phyloP scores from a whole-genome alignment of 805 yeast species.

The Lipomyces spencermartinsiae region DNA sequence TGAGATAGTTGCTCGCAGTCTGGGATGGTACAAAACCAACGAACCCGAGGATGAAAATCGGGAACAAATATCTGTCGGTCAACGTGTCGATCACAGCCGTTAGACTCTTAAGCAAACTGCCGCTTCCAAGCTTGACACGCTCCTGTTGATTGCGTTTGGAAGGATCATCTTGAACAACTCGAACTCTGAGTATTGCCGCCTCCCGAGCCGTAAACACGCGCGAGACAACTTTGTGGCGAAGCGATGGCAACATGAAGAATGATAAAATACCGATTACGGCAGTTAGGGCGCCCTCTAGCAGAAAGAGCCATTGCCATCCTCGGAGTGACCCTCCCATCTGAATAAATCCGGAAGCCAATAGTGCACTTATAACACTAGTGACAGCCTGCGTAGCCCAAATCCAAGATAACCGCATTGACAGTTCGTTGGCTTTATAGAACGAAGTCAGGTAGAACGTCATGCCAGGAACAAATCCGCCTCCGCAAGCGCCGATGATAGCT shows the following conservation, averaged over 20 bases:
- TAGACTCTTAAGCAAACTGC: constrained; percentile 52
- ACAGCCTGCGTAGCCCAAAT: constrained; percentile 65
- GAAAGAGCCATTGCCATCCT: constrained; percentile 73
- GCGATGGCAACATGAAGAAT: constrained; percentile 45
- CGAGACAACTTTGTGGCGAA: constrained; percentile 21
- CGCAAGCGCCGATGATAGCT: constrained; percentile 60
- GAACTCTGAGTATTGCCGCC: constrained; percentile 62
- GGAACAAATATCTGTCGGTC: constrained; percentile 23
- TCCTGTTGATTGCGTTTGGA: constrained; percentile 39
- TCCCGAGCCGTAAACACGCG: constrained; percentile 53
- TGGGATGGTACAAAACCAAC: constrained; percentile 35
- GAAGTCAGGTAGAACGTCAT: constrained; percentile 67
- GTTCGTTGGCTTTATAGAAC: constrained; percentile 65
- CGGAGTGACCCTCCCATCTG: constrained; percentile 48
- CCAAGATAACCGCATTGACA: constrained; percentile 62
- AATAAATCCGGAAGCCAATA: constrained; percentile 62
- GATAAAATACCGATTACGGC: constrained; percentile 57
- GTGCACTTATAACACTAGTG: constrained; percentile 54
- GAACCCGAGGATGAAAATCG: constrained; percentile 31
- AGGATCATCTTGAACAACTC: constrained; percentile 62
- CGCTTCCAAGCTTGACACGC: constrained; percentile 49
- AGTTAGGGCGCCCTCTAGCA: constrained; percentile 62
- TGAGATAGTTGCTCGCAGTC: constrained; percentile 44
- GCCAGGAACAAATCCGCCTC: constrained; percentile 76
- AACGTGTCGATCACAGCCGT: constrained; percentile 13